Evolutionary conservation across 2,329 filamentous ascomycete species (phyloP).

Genomic region (Dendrostoma leiphaemia): DNA sequence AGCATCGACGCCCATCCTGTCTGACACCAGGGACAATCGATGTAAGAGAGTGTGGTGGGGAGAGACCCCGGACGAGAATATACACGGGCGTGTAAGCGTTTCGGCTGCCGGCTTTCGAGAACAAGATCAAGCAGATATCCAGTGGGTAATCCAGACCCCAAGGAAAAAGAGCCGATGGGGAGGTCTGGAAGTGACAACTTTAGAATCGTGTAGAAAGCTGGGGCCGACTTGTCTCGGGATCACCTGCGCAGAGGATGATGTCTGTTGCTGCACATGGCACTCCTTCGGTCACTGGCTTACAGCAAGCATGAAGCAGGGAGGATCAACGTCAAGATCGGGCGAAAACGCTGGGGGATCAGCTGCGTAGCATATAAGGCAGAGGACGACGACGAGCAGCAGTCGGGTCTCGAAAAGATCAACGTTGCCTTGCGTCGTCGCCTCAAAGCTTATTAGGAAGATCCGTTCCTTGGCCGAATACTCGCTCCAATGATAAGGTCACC

Average conservation of each 20-base stretch:
- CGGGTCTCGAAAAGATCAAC: not conserved
- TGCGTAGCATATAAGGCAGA: not conserved
- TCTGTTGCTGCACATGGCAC: not conserved
- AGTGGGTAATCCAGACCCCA: too few species aligned
- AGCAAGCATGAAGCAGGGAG: not conserved
- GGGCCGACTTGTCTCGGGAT: not conserved
- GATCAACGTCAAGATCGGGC: not conserved
- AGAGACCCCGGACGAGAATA: too few species aligned
- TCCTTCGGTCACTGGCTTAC: not conserved
- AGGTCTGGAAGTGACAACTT: too few species aligned
- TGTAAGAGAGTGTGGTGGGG: not conserved
- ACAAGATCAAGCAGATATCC: not conserved
- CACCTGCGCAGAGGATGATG: not conserved
- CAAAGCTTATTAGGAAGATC: not conserved
- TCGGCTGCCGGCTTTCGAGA: not conserved
- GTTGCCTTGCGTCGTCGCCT: not conserved
- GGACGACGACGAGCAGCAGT: too few species aligned
- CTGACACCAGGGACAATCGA: too few species aligned
- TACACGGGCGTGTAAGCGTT: not conserved
- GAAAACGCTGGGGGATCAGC: not conserved
- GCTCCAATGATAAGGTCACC: not conserved
- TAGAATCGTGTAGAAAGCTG: not conserved
- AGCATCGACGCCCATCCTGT: constrained; percentile 23
- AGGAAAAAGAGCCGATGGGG: not conserved
- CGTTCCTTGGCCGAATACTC: not conserved